Base-by-base conservation (phyloP, 768 basidiomycete species). In the Amanita rimosa region DNA sequence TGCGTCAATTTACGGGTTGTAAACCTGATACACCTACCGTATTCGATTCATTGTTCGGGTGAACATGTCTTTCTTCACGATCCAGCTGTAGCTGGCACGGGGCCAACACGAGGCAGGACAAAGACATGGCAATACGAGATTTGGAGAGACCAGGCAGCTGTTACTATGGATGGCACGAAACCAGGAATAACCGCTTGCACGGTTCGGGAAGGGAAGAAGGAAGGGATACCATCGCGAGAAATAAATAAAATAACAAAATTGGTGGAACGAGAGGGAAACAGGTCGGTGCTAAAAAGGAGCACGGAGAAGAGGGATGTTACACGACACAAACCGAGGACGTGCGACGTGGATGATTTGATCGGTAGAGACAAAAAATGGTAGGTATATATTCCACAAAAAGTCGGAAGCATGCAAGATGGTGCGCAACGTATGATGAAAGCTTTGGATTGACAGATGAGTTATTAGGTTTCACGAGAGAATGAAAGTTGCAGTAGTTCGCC, bases 91-190 rank as follows among this genome's bases (percentile, higher is more conserved):
- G 21, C 4, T 39, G 38, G 21, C 38, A 24, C 40, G 14, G 3
- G 40, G 40, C 22, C 40, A 42, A 42, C 22, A 27, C 31, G 13
- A 31, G 31, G 31, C 31, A 31, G n/a, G 41, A 26, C 19, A 39
- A 43, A 26, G 41, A 43, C 14, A 27, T 43, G 41, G 41, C 41
- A 26, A 43, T 43, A 43, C 41, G 41, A 27, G 41, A 42, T 27
- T 39, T n/a, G 41, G 22, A 24, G 21, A 43, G 41, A 27, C 41
- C n/a, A 27, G 40, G 19, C 40, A 24, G 40, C 21, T 26, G 36
- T 42, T 42, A 27, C 26, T 31, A 43, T 43, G 26, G 24, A 29
- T 31, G 41, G 40, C 17, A 41, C 40, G 24, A 22, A 41, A 26
- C 9, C 22, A 41, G 24, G 40, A 43, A 43, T n/a, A n/a, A 27